These are phyloP conservation scores for Penicillium sp. DNA, from an alignment of 2,329 filamentous ascomycete species.

Conservation along the genomic window DNA sequence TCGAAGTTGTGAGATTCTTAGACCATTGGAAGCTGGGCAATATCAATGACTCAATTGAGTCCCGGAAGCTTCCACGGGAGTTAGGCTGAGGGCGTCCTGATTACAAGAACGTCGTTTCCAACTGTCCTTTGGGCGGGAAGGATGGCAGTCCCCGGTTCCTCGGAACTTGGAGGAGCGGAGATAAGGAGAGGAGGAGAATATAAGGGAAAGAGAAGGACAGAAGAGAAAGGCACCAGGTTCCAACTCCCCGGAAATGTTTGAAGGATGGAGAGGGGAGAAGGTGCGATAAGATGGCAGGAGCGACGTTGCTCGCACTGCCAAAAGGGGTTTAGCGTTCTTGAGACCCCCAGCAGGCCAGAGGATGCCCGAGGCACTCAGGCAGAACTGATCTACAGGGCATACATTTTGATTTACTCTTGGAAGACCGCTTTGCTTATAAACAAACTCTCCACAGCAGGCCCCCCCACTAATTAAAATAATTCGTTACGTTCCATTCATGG, in stretches of 20 bases:
- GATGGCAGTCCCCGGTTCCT: neutral
- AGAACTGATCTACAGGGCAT: neutral
- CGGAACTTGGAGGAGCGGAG: neutral
- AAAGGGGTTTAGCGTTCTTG: constrained; percentile 12
- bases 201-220: neutral
- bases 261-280: constrained; percentile 13
- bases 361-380: neutral
- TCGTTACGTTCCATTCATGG: constrained; percentile 31
- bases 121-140: constrained; percentile 1
- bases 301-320: constrained; percentile 14
- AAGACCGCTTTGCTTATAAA: neutral
- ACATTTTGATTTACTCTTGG: no score
- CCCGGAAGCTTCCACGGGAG: neutral
- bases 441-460: neutral
- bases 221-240: constrained; percentile 1
- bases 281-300: constrained; percentile 22
- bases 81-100: neutral
- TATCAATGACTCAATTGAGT: constrained; percentile 4
- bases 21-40: constrained; percentile 6
- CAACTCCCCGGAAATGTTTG: constrained; percentile 8
- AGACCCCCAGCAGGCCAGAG: neutral
- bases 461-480: constrained; percentile 12
- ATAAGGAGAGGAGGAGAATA: neutral
- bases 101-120: neutral
- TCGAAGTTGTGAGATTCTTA: neutral